These are phyloP conservation scores for Kokia cookei DNA, from an alignment of 441 rosid species.

Conservation along the genomic window DNA sequence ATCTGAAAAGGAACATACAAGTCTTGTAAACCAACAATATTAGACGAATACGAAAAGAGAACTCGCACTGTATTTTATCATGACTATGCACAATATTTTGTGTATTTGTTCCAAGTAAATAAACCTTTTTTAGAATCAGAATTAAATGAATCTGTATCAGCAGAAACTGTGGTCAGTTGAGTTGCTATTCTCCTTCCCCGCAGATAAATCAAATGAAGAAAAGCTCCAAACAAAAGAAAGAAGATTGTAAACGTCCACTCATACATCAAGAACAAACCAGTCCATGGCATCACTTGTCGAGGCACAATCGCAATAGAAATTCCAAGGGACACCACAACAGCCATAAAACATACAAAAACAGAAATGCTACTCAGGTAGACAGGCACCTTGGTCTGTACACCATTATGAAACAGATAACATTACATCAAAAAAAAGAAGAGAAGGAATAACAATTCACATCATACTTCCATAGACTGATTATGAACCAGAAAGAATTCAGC, in stretches of 20 bases:
- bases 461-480: not conserved
- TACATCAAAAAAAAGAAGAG: not conserved
- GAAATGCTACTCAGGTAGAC: constrained; percentile 61
- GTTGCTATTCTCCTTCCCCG: constrained; percentile 57
- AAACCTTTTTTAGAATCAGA: constrained; percentile 77
- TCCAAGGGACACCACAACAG: constrained; percentile 49
- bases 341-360: constrained; percentile 44
- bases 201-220: constrained; percentile 50
- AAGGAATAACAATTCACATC: not conserved
- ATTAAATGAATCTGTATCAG: constrained; percentile 40
- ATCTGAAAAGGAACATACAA: constrained; percentile 33
- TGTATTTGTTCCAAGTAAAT: not conserved
- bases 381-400: constrained; percentile 33
- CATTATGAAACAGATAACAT: constrained; percentile 27
- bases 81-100: not conserved
- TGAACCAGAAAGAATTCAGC: not conserved
- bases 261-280: constrained; percentile 76
- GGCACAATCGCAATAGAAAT: constrained; percentile 66
- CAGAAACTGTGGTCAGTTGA: constrained; percentile 39
- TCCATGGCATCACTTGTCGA: constrained; percentile 89
- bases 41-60: not conserved
- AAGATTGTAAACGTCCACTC: constrained; percentile 88
- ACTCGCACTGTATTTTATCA: not conserved
- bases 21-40: constrained; percentile 3
- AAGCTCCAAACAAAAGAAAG: constrained; percentile 62